phyloP scores from a whole-genome alignment of 495 filamentous ascomycete genomes.

The Hypoxylon trugodes region DNA sequence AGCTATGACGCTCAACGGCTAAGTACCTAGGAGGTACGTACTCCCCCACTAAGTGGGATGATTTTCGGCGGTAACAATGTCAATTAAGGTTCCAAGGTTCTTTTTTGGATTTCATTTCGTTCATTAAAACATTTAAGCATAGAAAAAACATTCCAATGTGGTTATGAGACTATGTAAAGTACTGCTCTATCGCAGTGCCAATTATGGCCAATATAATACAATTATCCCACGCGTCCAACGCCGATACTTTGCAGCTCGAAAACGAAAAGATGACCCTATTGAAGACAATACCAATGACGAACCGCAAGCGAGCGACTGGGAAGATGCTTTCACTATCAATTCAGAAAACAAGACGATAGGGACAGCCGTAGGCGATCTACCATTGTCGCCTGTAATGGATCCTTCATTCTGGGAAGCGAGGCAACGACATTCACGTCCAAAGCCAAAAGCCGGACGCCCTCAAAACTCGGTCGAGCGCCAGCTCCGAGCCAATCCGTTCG shows the following conservation, averaged over 20 bases:
- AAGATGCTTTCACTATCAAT: slow-evolving; percentile 43
- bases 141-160: too few species aligned
- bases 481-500: slow-evolving; percentile 67
- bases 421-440: slow-evolving; percentile 37
- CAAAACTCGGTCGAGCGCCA: slow-evolving; percentile 55
- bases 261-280: neutral
- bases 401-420: slow-evolving; percentile 51
- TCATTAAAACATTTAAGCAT: too few species aligned
- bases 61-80: too few species aligned
- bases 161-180: slow-evolving; percentile 45
- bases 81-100: too few species aligned
- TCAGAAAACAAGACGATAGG: slow-evolving; percentile 46
- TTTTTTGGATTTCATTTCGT: too few species aligned
- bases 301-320: slow-evolving; percentile 20
- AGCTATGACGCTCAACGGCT: too few species aligned
- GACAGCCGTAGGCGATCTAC: slow-evolving; percentile 51
- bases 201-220: slow-evolving; percentile 13
- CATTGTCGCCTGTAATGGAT: slow-evolving; percentile 63
- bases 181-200: slow-evolving; percentile 35
- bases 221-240: neutral
- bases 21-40: too few species aligned
- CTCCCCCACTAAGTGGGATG: too few species aligned
- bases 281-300: neutral
- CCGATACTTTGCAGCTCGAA: slow-evolving; percentile 12
- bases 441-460: slow-evolving; percentile 48